Conservation (phyloP, 768 basidiomycete genomes). For the Tylopilus felleus region DNA sequence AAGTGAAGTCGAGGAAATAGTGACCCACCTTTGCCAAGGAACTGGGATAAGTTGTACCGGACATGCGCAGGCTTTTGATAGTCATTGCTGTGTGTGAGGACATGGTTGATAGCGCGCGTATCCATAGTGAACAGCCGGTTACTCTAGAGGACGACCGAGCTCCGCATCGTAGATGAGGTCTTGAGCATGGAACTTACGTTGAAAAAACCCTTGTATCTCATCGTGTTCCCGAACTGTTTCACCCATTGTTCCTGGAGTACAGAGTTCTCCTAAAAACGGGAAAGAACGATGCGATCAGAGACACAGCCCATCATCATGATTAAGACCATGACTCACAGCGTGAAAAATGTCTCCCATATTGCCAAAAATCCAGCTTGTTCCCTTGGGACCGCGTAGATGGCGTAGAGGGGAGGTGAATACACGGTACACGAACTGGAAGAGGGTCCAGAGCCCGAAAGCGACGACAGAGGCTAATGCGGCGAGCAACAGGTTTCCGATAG, state of each 20-base stretch:
- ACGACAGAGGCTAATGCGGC: neutral
- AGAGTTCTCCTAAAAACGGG: conserved; percentile 2
- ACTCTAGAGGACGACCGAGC: conserved; percentile 12
- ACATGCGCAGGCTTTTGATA: conserved; percentile 45
- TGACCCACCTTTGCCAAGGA: conserved; percentile 2
- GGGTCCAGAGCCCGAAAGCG: conserved; percentile 7
- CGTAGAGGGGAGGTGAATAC: conserved; percentile 43
- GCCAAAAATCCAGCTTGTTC: conserved; percentile 44
- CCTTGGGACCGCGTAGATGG: conserved; percentile 45
- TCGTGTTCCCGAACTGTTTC: conserved; percentile 8
- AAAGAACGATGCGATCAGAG: neutral
- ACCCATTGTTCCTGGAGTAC: conserved; percentile 16
- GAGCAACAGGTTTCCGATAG: neutral
- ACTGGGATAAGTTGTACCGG: neutral
- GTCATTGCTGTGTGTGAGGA: conserved; percentile 48
- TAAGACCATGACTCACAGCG: conserved; percentile 29
- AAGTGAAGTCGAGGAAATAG: neutral
- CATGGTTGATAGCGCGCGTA: conserved; percentile 56
- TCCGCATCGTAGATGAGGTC: neutral
- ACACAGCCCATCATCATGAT: neutral
- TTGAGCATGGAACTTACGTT: neutral
- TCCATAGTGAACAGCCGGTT: conserved; percentile 55
- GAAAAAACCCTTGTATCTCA: conserved; percentile 12
- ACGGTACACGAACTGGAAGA: conserved; percentile 24
- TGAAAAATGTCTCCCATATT: conserved; percentile 45